These are phyloP conservation scores for Penicillium sp. DNA, from an alignment of 2,329 filamentous ascomycete species.

Conservation along the genomic window DNA sequence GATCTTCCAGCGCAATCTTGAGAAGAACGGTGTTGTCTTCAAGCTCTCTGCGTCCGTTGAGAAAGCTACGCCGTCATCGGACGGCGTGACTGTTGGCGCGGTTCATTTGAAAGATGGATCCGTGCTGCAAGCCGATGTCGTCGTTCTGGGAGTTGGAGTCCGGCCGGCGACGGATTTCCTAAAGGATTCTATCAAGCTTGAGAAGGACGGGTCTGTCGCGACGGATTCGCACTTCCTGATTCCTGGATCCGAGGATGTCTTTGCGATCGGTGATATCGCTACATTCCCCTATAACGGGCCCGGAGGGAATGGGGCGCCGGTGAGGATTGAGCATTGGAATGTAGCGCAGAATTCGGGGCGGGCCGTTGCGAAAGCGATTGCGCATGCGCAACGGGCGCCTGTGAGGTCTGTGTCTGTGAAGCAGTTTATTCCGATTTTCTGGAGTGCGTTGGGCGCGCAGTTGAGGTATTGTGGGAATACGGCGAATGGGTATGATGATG, in stretches of 20 bases:
- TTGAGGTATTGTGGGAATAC: constrained; percentile 93
- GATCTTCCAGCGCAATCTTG: constrained; percentile 74
- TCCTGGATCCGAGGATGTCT: constrained; percentile 69
- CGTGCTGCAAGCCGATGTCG: constrained; percentile 77
- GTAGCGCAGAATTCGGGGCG: constrained; percentile 93
- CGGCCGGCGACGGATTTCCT: constrained; percentile 81
- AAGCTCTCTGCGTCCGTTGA: constrained; percentile 77
- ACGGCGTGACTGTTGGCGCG: constrained; percentile 71
- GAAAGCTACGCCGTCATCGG: constrained; percentile 73
- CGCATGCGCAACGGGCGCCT: constrained; percentile 49
- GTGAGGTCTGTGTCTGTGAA: constrained; percentile 54
- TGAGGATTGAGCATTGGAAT: constrained; percentile 97
- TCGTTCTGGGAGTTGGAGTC: constrained; percentile 89
- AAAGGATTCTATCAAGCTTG: constrained; percentile 67
- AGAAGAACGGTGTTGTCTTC: constrained; percentile 88
- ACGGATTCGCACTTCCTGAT: constrained; percentile 80
- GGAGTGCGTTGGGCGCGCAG: constrained; percentile 88
- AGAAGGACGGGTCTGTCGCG: constrained; percentile 80
- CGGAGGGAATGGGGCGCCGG: constrained; percentile 68
- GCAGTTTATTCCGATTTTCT: constrained; percentile 90
- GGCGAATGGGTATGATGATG: constrained; percentile 75
- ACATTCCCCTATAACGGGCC: constrained; percentile 93
- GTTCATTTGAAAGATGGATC: constrained; percentile 85
- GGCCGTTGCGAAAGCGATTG: constrained; percentile 73
- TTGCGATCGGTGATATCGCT: constrained; percentile 91